Evolutionary conservation across 1,284 basidiomycete species (phyloP).

Genomic region (Ustilago crameri): DNA sequence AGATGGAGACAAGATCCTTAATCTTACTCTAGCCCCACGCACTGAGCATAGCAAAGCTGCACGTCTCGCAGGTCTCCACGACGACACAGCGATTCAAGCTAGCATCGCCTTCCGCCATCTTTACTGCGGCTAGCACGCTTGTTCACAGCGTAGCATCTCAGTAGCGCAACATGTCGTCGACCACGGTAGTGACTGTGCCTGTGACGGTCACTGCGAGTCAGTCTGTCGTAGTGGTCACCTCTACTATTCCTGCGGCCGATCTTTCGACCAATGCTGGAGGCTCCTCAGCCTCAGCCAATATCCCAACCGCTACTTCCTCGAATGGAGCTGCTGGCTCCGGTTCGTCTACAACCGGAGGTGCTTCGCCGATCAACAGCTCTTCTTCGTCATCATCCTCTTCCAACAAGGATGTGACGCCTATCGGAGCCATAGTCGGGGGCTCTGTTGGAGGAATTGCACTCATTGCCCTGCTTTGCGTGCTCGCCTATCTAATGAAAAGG

Average conservation of each 20-base stretch:
- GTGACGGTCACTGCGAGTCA: constrained; percentile 31
- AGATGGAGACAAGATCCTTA: too few relatives aligned
- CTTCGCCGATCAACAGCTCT: neutral
- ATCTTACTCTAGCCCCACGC: too few relatives aligned
- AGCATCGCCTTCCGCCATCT: too few relatives aligned
- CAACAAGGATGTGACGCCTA: constrained; percentile 5
- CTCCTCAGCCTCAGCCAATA: neutral
- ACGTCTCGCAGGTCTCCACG: too few relatives aligned
- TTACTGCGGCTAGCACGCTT: too few relatives aligned
- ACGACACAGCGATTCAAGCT: neutral
- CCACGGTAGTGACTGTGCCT: constrained; percentile 14
- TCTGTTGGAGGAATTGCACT: constrained; percentile 24
- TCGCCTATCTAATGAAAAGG: constrained; percentile 15
- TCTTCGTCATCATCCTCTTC: constrained; percentile 16
- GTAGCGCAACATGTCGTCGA: constrained; percentile 15
- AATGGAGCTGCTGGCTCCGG: neutral
- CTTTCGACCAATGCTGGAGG: constrained; percentile 11
- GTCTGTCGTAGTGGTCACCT: constrained; percentile 35
- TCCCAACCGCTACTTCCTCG: constrained; percentile 1
- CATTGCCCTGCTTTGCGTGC: constrained; percentile 14
- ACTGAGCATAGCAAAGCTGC: too few relatives aligned
- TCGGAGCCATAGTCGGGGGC: constrained; percentile 35
- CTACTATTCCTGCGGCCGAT: constrained; percentile 24
- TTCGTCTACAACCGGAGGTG: neutral
- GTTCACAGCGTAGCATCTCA: neutral